Base-by-base conservation (phyloP, 306 rosid species). In the Acacia acuminata region DNA sequence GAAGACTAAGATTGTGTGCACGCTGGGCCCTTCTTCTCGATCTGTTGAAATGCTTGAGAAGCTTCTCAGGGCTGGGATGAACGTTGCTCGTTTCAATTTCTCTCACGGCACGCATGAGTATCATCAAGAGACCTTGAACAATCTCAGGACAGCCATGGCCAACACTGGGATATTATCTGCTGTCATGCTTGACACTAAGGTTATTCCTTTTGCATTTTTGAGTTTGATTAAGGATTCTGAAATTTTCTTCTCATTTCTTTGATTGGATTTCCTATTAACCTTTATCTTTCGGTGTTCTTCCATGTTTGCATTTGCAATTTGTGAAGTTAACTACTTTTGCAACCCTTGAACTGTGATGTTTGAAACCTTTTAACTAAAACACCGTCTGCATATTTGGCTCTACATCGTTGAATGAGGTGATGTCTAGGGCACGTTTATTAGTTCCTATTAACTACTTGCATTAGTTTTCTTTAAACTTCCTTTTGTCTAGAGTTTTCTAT, bases 171-270 rank as follows among this genome's bases (percentile, higher is more conserved):
- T 61, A 3, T 61, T 61, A 4, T 61, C 8, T 24, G 67, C 67
- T 61, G 67, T 61, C 67, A 61, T 61, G 67, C 67, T 61, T 25
- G 67, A 61, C 67, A 61, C 67, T 13, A 61, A 61, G 67, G 67
- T 61, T 11, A 0, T 10, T 61, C 5, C 34, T 11, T 34, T 61
- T 61, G 15, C 66, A 8, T 56, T 24, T 60, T 22, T 60, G 4
- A 60, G 66, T 60, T 24, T 60, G 66, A 60, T 60, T 24, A 1
- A 9, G 66, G 66, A 60, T 56, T 56, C 27, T 12, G 63, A 56
- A n/a, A 2, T 8, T 56, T 56, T 56, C 12, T 56, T 56, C 16
- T 56, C 63, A 8, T 56, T 56, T 56, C 4, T 11, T 2, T n/a
- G 8, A 7, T 13, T 56, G 10, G 27, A 56, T 24, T 60, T 60